Evolutionary conservation across 768 basidiomycete species (phyloP).

Genomic region (Fomitopsis serialis): DNA sequence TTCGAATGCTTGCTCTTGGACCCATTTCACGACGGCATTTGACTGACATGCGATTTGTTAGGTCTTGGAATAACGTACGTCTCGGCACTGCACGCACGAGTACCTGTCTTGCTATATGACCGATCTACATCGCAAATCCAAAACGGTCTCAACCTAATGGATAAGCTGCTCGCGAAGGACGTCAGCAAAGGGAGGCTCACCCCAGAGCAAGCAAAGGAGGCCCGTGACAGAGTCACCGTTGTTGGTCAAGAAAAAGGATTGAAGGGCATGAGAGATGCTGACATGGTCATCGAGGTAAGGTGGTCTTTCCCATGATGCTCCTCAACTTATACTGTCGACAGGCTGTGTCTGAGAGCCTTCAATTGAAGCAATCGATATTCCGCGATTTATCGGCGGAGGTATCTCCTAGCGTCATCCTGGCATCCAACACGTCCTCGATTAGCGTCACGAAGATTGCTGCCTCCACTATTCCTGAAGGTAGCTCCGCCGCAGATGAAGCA

Average conservation of each 20-base stretch:
- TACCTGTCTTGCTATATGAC: constrained; percentile 85
- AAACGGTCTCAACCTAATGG: constrained; percentile 68
- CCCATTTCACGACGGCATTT: neutral
- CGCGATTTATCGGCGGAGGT: constrained; percentile 59
- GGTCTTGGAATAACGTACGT: constrained; percentile 92
- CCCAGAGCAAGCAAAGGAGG: constrained; percentile 65
- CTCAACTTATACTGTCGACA: constrained; percentile 21
- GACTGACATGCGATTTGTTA: constrained; percentile 5
- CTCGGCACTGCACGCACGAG: constrained; percentile 77
- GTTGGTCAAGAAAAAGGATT: constrained; percentile 47
- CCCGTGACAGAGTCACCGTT: constrained; percentile 57
- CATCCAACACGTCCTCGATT: constrained; percentile 91
- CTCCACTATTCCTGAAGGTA: constrained; percentile 57
- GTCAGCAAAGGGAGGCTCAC: constrained; percentile 77
- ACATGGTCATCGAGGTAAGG: constrained; percentile 85
- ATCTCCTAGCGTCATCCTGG: constrained; percentile 73
- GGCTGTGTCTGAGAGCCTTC: constrained; percentile 84
- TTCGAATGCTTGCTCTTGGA: neutral
- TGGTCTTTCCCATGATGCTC: neutral
- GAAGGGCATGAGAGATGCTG: constrained; percentile 66
- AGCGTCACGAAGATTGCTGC: constrained; percentile 93
- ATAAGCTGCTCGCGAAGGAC: constrained; percentile 85
- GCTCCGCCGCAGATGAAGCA: constrained; percentile 52
- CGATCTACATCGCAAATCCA: constrained; percentile 66
- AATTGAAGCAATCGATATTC: constrained; percentile 79